Percentiles rank a stretch among this genome's conserved stretches.
Evolutionary conservation across 768 basidiomycete species (phyloP).

Genomic region (Suillus tomentosus): DNA sequence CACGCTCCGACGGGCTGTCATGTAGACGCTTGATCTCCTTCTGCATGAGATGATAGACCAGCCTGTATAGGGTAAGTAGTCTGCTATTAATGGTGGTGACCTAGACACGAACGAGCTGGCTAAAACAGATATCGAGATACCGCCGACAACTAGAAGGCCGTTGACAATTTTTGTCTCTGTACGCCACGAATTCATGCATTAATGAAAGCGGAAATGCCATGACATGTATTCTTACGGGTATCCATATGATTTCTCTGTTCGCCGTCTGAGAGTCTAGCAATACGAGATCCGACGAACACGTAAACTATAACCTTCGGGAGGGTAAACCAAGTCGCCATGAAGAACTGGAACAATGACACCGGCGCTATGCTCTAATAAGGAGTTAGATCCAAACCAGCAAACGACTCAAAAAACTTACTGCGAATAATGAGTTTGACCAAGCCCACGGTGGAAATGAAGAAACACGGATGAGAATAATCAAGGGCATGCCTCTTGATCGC

Average conservation of each 20-base stretch:
- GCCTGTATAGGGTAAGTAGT: conserved; percentile 41
- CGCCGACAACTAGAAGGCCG: conserved; percentile 54
- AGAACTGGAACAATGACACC: conserved; percentile 75
- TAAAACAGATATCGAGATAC: conserved; percentile 57
- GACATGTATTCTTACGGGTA: conserved; percentile 47
- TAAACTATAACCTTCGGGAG: conserved; percentile 74
- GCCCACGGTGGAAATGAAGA: conserved; percentile 89
- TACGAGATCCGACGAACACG: conserved; percentile 76
- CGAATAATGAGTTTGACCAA: conserved; percentile 80
- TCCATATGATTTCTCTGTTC: conserved; percentile 77
- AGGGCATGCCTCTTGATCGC: conserved; percentile 75
- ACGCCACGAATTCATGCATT: conserved; percentile 16
- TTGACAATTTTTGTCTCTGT: conserved; percentile 70
- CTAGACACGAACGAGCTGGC: conserved; percentile 62
- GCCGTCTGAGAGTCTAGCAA: conserved; percentile 76
- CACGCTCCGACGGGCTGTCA: conserved; percentile 47
- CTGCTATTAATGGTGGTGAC: conserved; percentile 14
- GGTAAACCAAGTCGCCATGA: conserved; percentile 67
- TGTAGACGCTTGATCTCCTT: conserved; percentile 58
- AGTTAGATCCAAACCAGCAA: conserved; percentile 14
- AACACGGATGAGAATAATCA: conserved; percentile 79
- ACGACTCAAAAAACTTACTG: conserved; percentile 46
- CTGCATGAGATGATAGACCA: conserved; percentile 66
- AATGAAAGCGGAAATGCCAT: conserved; percentile 9
- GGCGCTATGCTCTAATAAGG: conserved; percentile 65